Conservation (phyloP, 352 stramenopile species). For the Pythium rhizo-oryzae region DNA sequence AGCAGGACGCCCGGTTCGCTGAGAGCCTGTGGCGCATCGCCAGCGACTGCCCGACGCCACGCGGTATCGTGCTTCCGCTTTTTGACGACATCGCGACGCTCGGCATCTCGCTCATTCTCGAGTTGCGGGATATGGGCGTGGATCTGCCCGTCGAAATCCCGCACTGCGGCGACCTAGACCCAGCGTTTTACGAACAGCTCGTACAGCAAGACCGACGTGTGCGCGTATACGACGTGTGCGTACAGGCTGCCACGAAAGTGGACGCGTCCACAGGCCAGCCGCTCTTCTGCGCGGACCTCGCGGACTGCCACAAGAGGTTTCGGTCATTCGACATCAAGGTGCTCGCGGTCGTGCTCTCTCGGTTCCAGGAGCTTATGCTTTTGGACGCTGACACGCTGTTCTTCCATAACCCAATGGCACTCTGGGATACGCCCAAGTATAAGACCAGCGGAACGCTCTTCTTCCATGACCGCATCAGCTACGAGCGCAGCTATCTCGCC, state of each 20-base stretch:
- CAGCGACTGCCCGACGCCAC: conserved; percentile 34
- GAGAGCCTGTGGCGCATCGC: conserved; percentile 16
- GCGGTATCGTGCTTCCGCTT: conserved; percentile 65
- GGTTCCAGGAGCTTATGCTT: conserved; percentile 74
- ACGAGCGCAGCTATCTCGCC: conserved; percentile 44
- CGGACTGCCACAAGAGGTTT: conserved; percentile 49
- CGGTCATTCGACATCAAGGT: conserved; percentile 68
- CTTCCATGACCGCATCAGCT: conserved; percentile 65
- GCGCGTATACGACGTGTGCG: conserved; percentile 66
- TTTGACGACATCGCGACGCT: conserved; percentile 64
- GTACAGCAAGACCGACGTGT: conserved; percentile 41
- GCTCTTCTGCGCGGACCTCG: conserved; percentile 53
- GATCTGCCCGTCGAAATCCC: conserved; percentile 70
- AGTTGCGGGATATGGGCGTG: conserved; percentile 50
- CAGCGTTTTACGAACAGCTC: conserved; percentile 35
- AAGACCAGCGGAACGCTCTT: conserved; percentile 57
- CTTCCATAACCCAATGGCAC: conserved; percentile 52
- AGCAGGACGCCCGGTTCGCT: conserved; percentile 21
- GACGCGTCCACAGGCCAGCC: conserved; percentile 23
- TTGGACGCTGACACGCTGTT: conserved; percentile 72
- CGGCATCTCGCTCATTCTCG: conserved; percentile 62
- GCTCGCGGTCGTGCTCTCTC: conserved; percentile 56
- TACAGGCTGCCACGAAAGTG: conserved; percentile 32
- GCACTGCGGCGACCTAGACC: conserved; percentile 64
- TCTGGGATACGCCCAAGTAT: conserved; percentile 60